Base-by-base conservation (phyloP, 2,329 filamentous ascomycete genomes). In the Allantophomopsis lycopodina region DNA sequence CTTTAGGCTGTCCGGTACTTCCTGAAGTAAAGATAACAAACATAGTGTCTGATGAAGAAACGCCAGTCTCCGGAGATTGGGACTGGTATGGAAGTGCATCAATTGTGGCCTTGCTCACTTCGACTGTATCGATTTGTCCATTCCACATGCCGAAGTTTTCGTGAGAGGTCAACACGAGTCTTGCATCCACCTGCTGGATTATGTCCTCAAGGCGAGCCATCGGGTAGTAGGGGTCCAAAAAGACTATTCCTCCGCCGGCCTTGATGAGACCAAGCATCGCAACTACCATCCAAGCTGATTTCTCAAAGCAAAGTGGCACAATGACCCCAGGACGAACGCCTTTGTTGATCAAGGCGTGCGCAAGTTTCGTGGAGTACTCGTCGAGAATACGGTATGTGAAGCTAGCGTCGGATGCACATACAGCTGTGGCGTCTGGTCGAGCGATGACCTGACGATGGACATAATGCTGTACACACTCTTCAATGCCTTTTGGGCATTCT, bases 1-100 rank as follows among this genome's bases (percentile, higher is more conserved):
- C 66, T 53, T 71, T 71, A 4, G 67, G 66, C 23, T 56, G 52
- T 11, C 67, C 66, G 2, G 66, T 69, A 14, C 64, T 68, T n/a
- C 66, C 67, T n/a, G 61, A 69, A 40, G 64, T 69, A 23, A 37
- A 41, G 23, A 41, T 32, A 17, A 38, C 16, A 20, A 38, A 41
- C 18, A 32, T 28, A n/a, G 35, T 16, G 18, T 36, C 32, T 10
- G 23, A 28, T 28, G 23, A 28, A 28, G 23, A 28, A 6, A 12
- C 23, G 5, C 3, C 10, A 3, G 8, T 10, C 11, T 18, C 15
- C 3, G 23, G 23, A 10, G 23, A 3, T 28, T 28, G 4, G 5
- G 23, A 4, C 8, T 28, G 23, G 23, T 28, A 28, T 28, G 23
- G 23, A 8, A 28, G 23, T 28, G 23, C 8, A 28, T 28, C 23